Evolutionary conservation across 805 yeast genomes (phyloP).

Genomic region (Ogataea nakhonphanomensis): DNA sequence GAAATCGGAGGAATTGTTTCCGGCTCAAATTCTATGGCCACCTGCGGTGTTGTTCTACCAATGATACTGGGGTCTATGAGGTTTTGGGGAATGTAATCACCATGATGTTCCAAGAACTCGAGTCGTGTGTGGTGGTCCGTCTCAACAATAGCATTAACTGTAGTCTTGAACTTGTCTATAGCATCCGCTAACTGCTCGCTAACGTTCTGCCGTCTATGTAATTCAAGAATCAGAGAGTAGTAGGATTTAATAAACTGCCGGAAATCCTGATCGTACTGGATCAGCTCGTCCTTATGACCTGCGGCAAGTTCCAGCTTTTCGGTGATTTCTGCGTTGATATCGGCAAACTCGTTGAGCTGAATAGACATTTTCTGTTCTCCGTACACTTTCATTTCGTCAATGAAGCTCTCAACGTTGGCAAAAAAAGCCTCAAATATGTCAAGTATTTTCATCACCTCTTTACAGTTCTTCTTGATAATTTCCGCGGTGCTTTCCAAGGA

Average conservation of each 20-base stretch:
- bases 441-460: constrained; percentile 25
- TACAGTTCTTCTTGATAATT: constrained; percentile 28
- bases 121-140: constrained; percentile 44
- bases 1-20: constrained; percentile 24
- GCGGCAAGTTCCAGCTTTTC: constrained; percentile 12
- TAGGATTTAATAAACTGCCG: constrained; percentile 50
- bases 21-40: constrained; percentile 20
- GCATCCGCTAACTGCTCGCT: constrained; percentile 39
- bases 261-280: constrained; percentile 41
- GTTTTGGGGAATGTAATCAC: constrained; percentile 51
- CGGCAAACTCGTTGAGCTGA: constrained; percentile 19
- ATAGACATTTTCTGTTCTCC: constrained; percentile 27
- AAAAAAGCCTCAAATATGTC: constrained; percentile 21
- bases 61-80: constrained; percentile 26
- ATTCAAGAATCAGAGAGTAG: constrained; percentile 48
- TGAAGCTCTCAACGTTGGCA: constrained; percentile 17
- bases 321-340: constrained; percentile 12
- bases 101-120: constrained; percentile 44
- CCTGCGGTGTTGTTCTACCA: constrained; percentile 21
- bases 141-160: constrained; percentile 36
- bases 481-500: constrained; percentile 41
- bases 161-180: constrained; percentile 39
- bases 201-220: constrained; percentile 45
- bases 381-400: constrained; percentile 27
- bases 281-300: constrained; percentile 15